These are phyloP conservation scores for Berkeleyomyces basicola DNA, from an alignment of 2,329 filamentous ascomycete genomes.

Conservation along the genomic window DNA sequence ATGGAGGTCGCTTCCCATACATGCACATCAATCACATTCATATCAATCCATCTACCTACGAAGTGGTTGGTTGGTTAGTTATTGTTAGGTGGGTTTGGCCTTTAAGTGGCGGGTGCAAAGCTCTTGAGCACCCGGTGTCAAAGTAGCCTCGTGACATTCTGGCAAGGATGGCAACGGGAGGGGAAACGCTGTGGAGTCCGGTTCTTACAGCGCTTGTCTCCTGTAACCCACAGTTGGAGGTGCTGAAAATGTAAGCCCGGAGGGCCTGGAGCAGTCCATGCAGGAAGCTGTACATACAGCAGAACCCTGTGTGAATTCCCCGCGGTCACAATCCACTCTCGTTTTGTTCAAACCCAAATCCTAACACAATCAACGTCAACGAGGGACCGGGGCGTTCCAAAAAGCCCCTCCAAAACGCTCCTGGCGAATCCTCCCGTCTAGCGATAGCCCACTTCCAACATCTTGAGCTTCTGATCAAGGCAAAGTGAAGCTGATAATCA, in stretches of 20 bases:
- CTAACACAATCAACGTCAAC: no score
- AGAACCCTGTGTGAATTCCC: neutral
- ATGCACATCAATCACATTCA: no score
- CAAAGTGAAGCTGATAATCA: neutral
- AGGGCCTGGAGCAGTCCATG: neutral
- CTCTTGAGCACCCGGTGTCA: neutral
- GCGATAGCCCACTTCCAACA: slow-evolving; percentile 3
- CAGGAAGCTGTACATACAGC: neutral
- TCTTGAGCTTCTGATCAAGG: neutral
- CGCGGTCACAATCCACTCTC: neutral
- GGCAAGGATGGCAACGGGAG: neutral
- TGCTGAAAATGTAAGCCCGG: neutral
- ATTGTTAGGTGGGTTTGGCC: neutral
- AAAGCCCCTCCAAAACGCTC: neutral
- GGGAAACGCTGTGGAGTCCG: neutral
- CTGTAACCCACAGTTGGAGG: neutral
- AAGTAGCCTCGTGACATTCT: neutral
- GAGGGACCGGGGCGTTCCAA: neutral
- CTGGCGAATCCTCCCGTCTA: neutral
- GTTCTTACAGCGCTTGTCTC: neutral
- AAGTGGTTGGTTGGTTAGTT: no score
- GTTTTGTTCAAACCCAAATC: no score
- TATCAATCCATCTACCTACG: no score
- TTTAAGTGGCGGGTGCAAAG: slow-evolving; percentile 3
- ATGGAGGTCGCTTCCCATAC: no score